Base-by-base conservation (phyloP, 2,329 filamentous ascomycete species). In the Fusarium acutatum region DNA sequence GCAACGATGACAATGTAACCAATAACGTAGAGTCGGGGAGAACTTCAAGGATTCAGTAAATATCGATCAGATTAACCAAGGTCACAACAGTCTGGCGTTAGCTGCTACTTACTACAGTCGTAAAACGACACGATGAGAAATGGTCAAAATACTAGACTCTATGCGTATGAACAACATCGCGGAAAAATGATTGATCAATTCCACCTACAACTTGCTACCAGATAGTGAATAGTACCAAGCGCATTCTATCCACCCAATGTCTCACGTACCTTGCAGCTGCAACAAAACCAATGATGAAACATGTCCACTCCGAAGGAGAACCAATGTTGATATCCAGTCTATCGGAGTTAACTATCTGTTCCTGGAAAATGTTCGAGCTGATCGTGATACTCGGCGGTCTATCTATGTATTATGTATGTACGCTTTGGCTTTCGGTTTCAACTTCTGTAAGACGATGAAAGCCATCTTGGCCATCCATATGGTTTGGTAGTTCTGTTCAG, bases 251-350 rank as follows among this genome's bases (percentile, higher is more conserved):
- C 30, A 65, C 52, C 24, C 17, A 37, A 60, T 72, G 71, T 74
- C 62, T 73, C 71, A 72, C 28, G 71, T 74, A 72, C 71, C 71
- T 72, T 68, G 71, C 63, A 72, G 43, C 56, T 59, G 63, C 63
- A 61, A 52, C 54, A 52, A 52, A 53, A 43, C 47, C 59, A 53
- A 69, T 52, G 8, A 38, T 69, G 71, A 71, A 68, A 71, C 71
- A 71, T 59, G 54, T 37, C 68, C 67, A 49, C 62, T 34, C 59
- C 41, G 44, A 73, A 52, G 37, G 62, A 64, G 44, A 64, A 40
- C 54, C 50, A 44, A 74, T 41, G 32, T 52, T 52, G 44, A 69
- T 38, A 38, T 57, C 44, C 30, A 43, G 65, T 37, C 24, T 52
- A n/a, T 40, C 47, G 37, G 43, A 37, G 49, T 47, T 38, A 32